Conservation (phyloP, 495 filamentous ascomycete genomes). For the Xylaria acuta region DNA sequence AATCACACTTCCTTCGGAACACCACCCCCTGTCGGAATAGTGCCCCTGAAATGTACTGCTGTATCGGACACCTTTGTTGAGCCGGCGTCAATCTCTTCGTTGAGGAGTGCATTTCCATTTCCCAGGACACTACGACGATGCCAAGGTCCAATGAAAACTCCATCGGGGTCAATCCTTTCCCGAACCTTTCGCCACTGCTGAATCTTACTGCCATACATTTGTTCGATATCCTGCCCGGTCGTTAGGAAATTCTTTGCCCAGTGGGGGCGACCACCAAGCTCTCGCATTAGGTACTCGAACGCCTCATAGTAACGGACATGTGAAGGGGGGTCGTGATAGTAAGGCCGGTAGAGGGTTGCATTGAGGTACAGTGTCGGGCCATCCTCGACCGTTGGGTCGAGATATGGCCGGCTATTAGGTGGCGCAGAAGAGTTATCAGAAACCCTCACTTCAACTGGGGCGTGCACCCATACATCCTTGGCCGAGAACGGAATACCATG, state of each 20-base stretch:
- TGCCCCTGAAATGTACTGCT: constrained; percentile 39
- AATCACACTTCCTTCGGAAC: constrained; percentile 1
- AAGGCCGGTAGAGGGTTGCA: constrained; percentile 92
- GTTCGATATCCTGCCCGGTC: constrained; percentile 60
- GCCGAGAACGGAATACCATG: constrained; percentile 81
- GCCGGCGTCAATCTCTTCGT: constrained; percentile 49
- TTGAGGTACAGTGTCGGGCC: constrained; percentile 92
- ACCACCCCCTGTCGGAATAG: constrained; percentile 10
- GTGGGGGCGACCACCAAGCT: constrained; percentile 87
- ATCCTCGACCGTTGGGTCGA: constrained; percentile 70
- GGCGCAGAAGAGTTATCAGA: constrained; percentile 68
- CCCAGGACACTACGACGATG: constrained; percentile 74
- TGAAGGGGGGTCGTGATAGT: constrained; percentile 80
- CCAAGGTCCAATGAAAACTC: constrained; percentile 94
- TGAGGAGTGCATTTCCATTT: constrained; percentile 36
- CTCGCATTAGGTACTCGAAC: constrained; percentile 95
- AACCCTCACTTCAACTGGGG: constrained; percentile 91
- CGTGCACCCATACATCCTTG: constrained; percentile 84
- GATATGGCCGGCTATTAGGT: constrained; percentile 66
- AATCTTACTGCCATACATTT: constrained; percentile 62
- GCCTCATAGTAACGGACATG: constrained; percentile 82
- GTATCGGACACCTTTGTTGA: constrained; percentile 33
- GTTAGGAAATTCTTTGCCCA: constrained; percentile 95
- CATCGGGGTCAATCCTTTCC: constrained; percentile 79
- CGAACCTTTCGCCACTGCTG: constrained; percentile 70